Evolutionary conservation across 805 yeast species (phyloP).

Genomic region (Zygosaccharomyces kombuchaensis): DNA sequence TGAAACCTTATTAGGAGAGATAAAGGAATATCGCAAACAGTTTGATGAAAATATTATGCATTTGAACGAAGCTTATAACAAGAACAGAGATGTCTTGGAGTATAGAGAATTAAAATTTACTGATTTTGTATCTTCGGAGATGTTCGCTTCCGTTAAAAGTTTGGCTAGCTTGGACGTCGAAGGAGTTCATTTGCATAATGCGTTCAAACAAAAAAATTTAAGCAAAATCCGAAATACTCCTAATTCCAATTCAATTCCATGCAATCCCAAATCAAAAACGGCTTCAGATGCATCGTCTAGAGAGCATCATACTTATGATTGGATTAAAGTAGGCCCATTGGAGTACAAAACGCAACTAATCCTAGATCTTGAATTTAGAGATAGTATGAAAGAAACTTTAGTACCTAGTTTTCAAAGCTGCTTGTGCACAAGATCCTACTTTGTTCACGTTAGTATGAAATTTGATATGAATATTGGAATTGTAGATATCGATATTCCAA

Average conservation of each 20-base stretch:
- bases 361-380: conserved; percentile 14
- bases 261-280: no score
- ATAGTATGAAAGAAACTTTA: conserved; percentile 38
- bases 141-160: not conserved
- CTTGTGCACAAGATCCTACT: conserved; percentile 43
- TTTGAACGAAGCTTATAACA: conserved; percentile 5
- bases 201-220: not conserved
- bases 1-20: not conserved
- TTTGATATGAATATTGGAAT: conserved; percentile 22
- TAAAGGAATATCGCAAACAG: not conserved
- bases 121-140: conserved; percentile 8
- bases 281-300: no score
- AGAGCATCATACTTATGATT: no score
- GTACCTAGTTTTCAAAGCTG: conserved; percentile 46
- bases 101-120: conserved; percentile 7
- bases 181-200: not conserved
- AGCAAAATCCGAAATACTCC: not conserved
- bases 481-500: conserved; percentile 14
- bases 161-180: conserved; percentile 4
- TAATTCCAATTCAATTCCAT: no score
- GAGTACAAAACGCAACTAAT: conserved; percentile 1
- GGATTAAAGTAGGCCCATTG: conserved; percentile 2
- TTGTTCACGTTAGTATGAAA: conserved; percentile 40
- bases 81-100: not conserved
- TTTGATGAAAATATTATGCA: no score